These are phyloP conservation scores for Nemania serpens DNA, from an alignment of 2,329 filamentous ascomycete genomes.

Conservation along the genomic window DNA sequence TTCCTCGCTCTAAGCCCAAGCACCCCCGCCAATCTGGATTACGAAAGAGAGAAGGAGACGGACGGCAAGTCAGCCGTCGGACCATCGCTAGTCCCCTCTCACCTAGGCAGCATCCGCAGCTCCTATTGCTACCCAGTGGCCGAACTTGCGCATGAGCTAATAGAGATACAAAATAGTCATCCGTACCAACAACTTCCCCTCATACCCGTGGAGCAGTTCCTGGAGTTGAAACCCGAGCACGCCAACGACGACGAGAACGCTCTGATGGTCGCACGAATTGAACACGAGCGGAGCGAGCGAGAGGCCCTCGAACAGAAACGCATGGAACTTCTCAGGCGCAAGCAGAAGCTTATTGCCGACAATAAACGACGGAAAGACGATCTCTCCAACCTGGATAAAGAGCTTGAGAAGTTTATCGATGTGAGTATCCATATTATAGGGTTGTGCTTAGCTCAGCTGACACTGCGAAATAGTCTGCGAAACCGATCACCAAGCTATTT, in stretches of 20 bases:
- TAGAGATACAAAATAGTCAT: conserved; percentile 60
- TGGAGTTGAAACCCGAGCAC: conserved; percentile 75
- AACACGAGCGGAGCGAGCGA: conserved; percentile 85
- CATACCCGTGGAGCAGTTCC: conserved; percentile 81
- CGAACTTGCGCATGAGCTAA: conserved; percentile 33
- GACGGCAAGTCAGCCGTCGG: not conserved
- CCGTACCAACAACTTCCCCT: conserved; percentile 86
- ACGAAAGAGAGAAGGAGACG: conserved; percentile 1
- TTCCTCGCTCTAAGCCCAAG: not conserved
- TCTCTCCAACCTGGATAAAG: conserved; percentile 85
- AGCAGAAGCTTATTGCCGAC: conserved; percentile 65
- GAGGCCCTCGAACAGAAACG: conserved; percentile 84
- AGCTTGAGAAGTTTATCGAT: conserved; percentile 92
- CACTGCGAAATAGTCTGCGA: conserved; percentile 66
- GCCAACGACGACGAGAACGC: conserved; percentile 74
- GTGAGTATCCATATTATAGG: conserved; percentile 52
- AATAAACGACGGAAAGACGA: conserved; percentile 96
- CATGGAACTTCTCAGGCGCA: conserved; percentile 71
- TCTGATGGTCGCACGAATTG: conserved; percentile 87
- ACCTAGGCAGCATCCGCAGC: conserved; percentile 4
- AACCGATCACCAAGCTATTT: conserved; percentile 85
- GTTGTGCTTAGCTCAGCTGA: conserved; percentile 32
- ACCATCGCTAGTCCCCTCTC: not conserved
- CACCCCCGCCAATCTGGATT: not conserved
- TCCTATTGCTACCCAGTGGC: conserved; percentile 11